Evolutionary conservation across 164 flowering plant species (phyloP), one percentile per base, ranked within the genome.

Genomic region (Vitis riparia): DNA sequence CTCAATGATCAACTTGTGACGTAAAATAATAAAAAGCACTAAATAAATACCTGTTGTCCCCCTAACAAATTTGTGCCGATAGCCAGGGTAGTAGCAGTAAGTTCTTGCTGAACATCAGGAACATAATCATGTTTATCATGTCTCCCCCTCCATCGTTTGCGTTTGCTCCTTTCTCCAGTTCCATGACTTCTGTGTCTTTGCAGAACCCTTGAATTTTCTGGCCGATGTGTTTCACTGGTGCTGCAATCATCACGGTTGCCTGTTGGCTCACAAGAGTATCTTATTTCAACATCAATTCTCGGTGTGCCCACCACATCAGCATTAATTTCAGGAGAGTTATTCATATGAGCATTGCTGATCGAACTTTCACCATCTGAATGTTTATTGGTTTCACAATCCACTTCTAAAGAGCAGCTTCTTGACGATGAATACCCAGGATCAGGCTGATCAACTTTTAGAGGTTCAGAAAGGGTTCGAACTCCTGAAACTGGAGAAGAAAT

Each of bases 111-210:
- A 65, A 72, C 30, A 73, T 77, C 82, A 59, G 80, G 58, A 75
- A 53, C 23, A 66, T 23, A 53, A 66, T 76, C 82, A 8, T 72
- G 50, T 29, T 71, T 75, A 77, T 92, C 93, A 65, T 81, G 69
- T 74, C 99, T 85, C 37, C 97, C 94, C 76, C 88, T 90, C 99
- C 99, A 96, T 66, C 99, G 77, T 83, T 91, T 96, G 49, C 95
- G 91, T 64, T 84, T 88, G 68, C 76, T 85, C 77, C 92, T 83
- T 58, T 89, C 96, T 13, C 84, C 85, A 81, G 75, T 76, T 67
- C 66, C 82, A 76, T 68, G 77, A 70, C 76, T 78, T 85, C 87
- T 89, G 71, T 50, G 81, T 77, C 80, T 84, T 44, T 76, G 91
- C 16, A 72, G 68, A 74, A 68, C 73, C 71, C 82, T 84, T 55